These are phyloP conservation scores for Papiliotrema terrestris DNA, from an alignment of 1,284 basidiomycete species.

Conservation along the genomic window DNA sequence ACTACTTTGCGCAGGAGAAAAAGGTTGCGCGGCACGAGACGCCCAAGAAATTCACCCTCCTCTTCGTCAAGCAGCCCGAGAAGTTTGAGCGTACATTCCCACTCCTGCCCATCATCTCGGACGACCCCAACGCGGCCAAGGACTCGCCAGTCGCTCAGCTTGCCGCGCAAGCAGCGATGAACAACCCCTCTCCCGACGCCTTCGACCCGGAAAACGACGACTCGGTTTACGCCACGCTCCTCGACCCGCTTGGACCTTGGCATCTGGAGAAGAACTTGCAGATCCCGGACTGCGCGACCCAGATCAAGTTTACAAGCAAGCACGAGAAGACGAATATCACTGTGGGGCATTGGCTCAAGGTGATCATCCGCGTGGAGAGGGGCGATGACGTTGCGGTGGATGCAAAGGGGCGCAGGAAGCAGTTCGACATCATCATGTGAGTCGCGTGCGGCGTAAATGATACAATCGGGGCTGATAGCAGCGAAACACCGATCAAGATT, in stretches of 20 bases:
- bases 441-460: conserved; percentile 7
- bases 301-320: conserved; percentile 75
- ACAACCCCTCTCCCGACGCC: conserved; percentile 28
- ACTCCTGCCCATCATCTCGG: conserved; percentile 55
- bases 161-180: conserved; percentile 40
- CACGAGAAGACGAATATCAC: conserved; percentile 76
- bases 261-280: conserved; percentile 51
- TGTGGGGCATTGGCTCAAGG: conserved; percentile 75
- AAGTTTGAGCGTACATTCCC: conserved; percentile 49
- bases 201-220: conserved; percentile 46
- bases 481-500: conserved; percentile 50
- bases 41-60: conserved; percentile 62
- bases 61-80: conserved; percentile 61
- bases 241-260: conserved; percentile 58
- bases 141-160: conserved; percentile 50
- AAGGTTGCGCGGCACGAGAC: conserved; percentile 74
- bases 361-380: conserved; percentile 78
- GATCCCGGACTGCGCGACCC: conserved; percentile 51
- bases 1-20: conserved; percentile 69
- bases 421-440: conserved; percentile 80
- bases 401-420: conserved; percentile 66
- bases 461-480: conserved; percentile 10
- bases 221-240: conserved; percentile 49
- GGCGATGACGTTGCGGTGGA: conserved; percentile 67
- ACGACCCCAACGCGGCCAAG: conserved; percentile 47